These are phyloP conservation scores for Pilatotrama ljubarskyi DNA, from an alignment of 768 basidiomycete genomes.

Conservation along the genomic window DNA sequence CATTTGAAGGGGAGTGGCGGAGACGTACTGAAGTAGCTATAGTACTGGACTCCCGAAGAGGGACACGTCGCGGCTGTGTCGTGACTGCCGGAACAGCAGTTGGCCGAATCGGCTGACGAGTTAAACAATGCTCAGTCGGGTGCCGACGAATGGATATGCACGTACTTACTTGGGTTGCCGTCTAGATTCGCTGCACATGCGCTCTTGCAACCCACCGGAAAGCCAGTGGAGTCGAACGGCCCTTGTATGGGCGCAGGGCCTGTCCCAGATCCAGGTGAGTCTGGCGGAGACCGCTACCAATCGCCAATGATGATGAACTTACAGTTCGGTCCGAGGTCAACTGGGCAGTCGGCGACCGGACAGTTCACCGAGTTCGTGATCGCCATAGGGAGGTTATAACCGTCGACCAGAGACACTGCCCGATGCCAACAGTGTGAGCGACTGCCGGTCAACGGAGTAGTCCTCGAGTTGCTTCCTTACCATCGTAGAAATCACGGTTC, in stretches of 20 bases:
- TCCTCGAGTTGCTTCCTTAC: not conserved
- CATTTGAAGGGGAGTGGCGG: too few relatives aligned
- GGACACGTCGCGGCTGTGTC: constrained; percentile 34
- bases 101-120: constrained; percentile 30
- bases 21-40: constrained; percentile 29
- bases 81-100: constrained; percentile 36
- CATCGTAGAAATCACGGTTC: constrained; percentile 25
- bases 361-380: constrained; percentile 32
- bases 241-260: constrained; percentile 32
- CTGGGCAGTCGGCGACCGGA: constrained; percentile 31
- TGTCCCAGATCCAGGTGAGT: not conserved
- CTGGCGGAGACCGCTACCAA: too few relatives aligned
- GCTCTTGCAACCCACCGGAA: constrained; percentile 34
- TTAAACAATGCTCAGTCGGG: not conserved
- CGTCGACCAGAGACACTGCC: constrained; percentile 28
- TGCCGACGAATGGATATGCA: not conserved
- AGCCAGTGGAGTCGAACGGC: constrained; percentile 33
- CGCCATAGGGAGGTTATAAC: constrained; percentile 33
- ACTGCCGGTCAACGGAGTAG: too few relatives aligned
- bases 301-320: not conserved
- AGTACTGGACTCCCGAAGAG: constrained; percentile 31
- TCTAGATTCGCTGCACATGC: constrained; percentile 35
- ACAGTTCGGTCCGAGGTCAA: constrained; percentile 34
- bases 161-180: constrained; percentile 27
- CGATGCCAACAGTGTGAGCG: not conserved